Evolutionary conservation across 164 flowering plant species (phyloP).

Genomic region (Brasenia schreberi): DNA sequence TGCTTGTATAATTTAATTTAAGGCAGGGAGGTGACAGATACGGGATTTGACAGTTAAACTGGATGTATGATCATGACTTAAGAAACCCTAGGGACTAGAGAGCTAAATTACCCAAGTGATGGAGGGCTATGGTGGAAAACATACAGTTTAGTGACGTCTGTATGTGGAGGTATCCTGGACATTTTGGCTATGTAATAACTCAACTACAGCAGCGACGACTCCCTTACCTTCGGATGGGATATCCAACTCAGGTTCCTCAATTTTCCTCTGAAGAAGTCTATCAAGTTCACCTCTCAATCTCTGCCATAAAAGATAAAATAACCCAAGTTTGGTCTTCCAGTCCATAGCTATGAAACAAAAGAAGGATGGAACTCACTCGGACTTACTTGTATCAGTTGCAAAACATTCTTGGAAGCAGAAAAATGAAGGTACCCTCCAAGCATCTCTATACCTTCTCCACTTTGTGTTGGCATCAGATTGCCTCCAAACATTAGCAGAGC

Average conservation of each 20-base stretch:
- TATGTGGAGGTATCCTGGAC: background rate
- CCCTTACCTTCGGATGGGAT: conserved; percentile 60
- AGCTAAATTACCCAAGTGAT: too few relatives aligned
- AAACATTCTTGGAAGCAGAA: conserved; percentile 77
- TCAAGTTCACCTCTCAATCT: conserved; percentile 75
- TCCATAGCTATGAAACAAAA: background rate
- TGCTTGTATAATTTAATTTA: too few relatives aligned
- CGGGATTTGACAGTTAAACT: too few relatives aligned
- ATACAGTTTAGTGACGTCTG: background rate
- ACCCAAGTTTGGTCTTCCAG: background rate
- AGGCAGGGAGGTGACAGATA: too few relatives aligned
- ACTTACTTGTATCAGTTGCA: conserved; percentile 64
- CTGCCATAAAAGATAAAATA: conserved; percentile 27
- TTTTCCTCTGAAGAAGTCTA: conserved; percentile 67
- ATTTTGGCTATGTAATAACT: conserved; percentile 59
- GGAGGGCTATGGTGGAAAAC: too few relatives aligned
- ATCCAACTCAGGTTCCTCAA: conserved; percentile 77
- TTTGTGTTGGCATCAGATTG: conserved; percentile 52
- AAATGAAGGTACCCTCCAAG: conserved; percentile 96
- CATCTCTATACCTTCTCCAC: conserved; percentile 91
- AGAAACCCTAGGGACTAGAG: too few relatives aligned
- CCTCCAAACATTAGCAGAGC: conserved; percentile 95
- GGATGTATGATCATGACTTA: too few relatives aligned
- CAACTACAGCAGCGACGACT: conserved; percentile 82
- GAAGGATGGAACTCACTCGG: background rate